Evolutionary conservation across 139 green algal genomes (phyloP), one percentile per base, ranked within the genome.

Genomic region (Chlorella sp.): DNA sequence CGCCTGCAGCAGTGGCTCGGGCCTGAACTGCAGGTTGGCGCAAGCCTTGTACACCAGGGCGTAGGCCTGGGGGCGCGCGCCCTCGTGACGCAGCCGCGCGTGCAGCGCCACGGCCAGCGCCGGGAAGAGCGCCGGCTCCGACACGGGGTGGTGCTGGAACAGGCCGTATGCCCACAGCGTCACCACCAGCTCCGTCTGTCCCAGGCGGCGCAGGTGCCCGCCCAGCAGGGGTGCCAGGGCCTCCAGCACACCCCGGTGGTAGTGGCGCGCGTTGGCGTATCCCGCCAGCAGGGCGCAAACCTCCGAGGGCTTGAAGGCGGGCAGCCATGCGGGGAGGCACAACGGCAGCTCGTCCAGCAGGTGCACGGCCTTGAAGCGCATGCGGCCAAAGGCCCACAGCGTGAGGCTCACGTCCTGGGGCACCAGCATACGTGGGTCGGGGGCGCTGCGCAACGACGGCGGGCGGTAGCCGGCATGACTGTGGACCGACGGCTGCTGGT

Each of bases 261-360:
- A 77, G 69, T 83, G 77, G 31, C 73, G 69, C 22, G 73, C 69
- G 2, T 74, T 71, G 3, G 73, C 62, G 31, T 77, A 83, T 0
- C 55, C 69, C 10, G 50, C 49, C 5, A 78, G 49, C 29, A 83
- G 31, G 36, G 51, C 69, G 51, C 62, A 70, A 49, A 83, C 62
- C 50, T 83, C 77, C 2, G 30, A 3, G 33, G 62, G 67, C 30
- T 10, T 35, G 69, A 67, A 79, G 2, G 27, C 60, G 35, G 6
- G 73, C 35, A 83, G 73, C 51, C 70, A 55, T 1, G 55, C 32
- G 0, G 35, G 63, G 22, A 83, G 2, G 24, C 32, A 50, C 3
- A 59, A 36, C 1, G 78, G 78, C 36, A 80, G 51, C 70, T 71
- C 78, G 51, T 83, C 78, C 36, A 83, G 65, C 42, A 80, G 66